Evolutionary conservation across 2,329 filamentous ascomycete species (phyloP).

Genomic region (Neofusicoccum sp.): DNA sequence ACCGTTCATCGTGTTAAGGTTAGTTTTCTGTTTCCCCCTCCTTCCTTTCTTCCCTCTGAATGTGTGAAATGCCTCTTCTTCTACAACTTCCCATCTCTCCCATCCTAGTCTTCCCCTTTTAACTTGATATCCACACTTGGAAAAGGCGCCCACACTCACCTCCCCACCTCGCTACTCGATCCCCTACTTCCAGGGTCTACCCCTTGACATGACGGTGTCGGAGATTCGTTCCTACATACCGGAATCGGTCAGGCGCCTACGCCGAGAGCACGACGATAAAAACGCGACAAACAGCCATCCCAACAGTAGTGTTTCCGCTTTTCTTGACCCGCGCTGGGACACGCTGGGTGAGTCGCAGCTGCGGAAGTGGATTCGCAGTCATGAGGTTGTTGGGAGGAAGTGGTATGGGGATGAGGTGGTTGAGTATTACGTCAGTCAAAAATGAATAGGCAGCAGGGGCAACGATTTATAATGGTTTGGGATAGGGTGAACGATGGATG

Average conservation of each 20-base stretch:
- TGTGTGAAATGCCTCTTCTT: no score
- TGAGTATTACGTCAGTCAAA: constrained; percentile 5
- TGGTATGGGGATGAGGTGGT: constrained; percentile 36
- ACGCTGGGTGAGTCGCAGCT: constrained; percentile 43
- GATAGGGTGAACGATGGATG: no score
- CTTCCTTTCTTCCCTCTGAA: neutral
- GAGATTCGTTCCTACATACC: constrained; percentile 41
- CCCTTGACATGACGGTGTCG: constrained; percentile 42
- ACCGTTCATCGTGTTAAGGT: constrained; percentile 49
- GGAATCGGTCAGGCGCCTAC: constrained; percentile 27
- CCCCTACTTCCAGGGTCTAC: constrained; percentile 43
- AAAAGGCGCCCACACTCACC: neutral
- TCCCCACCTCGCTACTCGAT: constrained; percentile 33
- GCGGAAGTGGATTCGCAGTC: constrained; percentile 39
- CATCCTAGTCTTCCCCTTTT: no score
- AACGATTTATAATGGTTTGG: no score
- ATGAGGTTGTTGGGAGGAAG: constrained; percentile 37
- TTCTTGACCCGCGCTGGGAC: constrained; percentile 37
- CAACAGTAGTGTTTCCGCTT: constrained; percentile 24
- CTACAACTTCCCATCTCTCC: no score
- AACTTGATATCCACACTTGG: no score
- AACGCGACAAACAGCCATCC: neutral
- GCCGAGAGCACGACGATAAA: constrained; percentile 15
- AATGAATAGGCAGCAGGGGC: no score
- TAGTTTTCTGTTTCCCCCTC: constrained; percentile 1